Evolutionary conservation across 2,329 filamentous ascomycete species (phyloP), one percentile per base, ranked within the genome.

Genomic region (Helotiales sp.): DNA sequence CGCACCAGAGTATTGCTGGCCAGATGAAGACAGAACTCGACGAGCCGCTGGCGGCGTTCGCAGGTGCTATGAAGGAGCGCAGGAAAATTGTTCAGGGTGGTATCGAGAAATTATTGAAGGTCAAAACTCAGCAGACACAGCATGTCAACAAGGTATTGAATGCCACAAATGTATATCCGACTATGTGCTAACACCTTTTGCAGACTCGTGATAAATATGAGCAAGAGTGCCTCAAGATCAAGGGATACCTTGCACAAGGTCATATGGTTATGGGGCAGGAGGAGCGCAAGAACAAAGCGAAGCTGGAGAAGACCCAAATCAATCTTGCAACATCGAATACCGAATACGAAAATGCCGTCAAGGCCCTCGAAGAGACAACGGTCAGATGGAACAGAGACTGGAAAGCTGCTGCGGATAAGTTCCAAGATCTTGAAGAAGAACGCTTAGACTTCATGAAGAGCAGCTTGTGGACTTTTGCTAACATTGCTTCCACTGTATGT

Each of bases 181-280:
- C 15, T 44, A 27, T 22, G 38, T 61, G 57, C 61, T 65, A 27
- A 68, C 48, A 33, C 17, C 10, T 22, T 24, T 10, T 27, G 6
- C 61, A 91, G 89, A 90, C 93, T 15, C 85, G 95, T 64, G 95
- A 99, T 75, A 88, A 89, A 50, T 99, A 96, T 72, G 95, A 99
- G 75, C 93, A 99, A 74, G 96, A 99, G 67, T 98, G 93, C 71
- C 81, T 99, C 44, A 95, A 96, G 73, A 98, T 99, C 73, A 99
- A 99, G 75, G 95, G 95, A 36, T 99, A 99, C 71, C 84, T 99
- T 4, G 95, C 96, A 3, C 95, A 99, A 75, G 95, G 95, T 9
- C 96, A 99, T 73, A 99, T 99, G 95, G 95, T 99, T 57, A 99
- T 99, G 95, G 95, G 95, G 13, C 95, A 99, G 68, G 95, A 99